These are phyloP conservation scores for Stachybotrys echinatus DNA, from an alignment of 2,329 filamentous ascomycete species.

Conservation along the genomic window DNA sequence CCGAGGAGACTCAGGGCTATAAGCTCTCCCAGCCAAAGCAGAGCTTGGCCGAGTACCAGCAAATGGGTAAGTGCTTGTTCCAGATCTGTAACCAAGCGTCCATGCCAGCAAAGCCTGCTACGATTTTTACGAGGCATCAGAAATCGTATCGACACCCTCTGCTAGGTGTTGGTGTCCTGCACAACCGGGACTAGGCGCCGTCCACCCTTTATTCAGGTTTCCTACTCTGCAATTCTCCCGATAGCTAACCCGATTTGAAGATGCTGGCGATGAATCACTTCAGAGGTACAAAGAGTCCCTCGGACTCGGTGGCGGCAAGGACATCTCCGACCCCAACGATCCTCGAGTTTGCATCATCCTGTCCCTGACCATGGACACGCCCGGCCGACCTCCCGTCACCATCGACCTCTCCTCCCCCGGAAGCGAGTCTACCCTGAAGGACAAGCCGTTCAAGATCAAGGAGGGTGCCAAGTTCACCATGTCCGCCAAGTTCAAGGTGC, in stretches of 20 bases:
- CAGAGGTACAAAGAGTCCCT: conserved; percentile 97
- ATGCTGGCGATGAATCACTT: conserved; percentile 81
- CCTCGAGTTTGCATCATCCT: conserved; percentile 90
- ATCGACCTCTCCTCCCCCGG: conserved; percentile 78
- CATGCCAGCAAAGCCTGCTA: background rate
- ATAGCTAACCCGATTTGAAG: conserved; percentile 26
- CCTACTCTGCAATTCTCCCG: background rate
- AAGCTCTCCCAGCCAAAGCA: conserved; percentile 97
- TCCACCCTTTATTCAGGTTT: too few relatives aligned
- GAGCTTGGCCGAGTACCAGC: conserved; percentile 87
- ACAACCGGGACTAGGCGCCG: too few relatives aligned
- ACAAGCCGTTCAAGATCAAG: conserved; percentile 96
- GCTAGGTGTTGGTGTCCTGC: too few relatives aligned
- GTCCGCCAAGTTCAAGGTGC: conserved; percentile 90
- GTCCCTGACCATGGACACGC: conserved; percentile 80
- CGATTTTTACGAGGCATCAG: too few relatives aligned
- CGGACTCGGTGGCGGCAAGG: conserved; percentile 70
- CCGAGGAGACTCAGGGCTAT: conserved; percentile 90
- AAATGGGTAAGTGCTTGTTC: conserved; percentile 66
- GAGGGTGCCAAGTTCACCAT: conserved; percentile 92
- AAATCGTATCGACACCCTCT: too few relatives aligned
- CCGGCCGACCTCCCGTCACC: conserved; percentile 76
- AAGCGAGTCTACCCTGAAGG: conserved; percentile 72
- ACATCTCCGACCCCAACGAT: conserved; percentile 73
- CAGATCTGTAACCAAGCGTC: background rate